Percentiles rank a stretch among this genome's conserved stretches.
Evolutionary conservation across 305 asterid genomes (phyloP).

Genomic region (Fraxinus latifolia): DNA sequence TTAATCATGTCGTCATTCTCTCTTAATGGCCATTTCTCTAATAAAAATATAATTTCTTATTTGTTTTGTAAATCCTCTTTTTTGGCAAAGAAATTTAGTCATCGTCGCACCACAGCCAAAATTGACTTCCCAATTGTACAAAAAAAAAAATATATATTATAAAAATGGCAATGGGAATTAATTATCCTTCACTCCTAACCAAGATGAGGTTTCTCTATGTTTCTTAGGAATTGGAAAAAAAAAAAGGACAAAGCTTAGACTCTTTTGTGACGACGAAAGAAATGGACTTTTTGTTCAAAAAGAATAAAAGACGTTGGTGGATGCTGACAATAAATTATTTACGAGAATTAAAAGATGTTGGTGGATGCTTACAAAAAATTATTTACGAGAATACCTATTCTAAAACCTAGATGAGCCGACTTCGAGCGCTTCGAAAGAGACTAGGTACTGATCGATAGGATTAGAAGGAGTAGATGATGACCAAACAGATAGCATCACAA

Average conservation of each 20-base stretch:
- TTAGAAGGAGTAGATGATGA: neutral
- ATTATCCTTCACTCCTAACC: neutral
- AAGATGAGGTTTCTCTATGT: slow-evolving; percentile 13
- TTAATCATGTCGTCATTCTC: neutral
- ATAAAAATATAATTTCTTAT: neutral
- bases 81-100: slow-evolving; percentile 9
- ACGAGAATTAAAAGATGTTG: neutral
- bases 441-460: neutral
- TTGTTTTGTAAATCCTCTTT: neutral
- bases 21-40: slow-evolving; percentile 6
- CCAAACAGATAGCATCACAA: neutral
- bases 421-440: neutral
- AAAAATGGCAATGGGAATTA: slow-evolving; percentile 1
- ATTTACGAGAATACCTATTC: neutral
- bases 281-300: neutral
- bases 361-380: neutral
- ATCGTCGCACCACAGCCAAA: slow-evolving; percentile 4
- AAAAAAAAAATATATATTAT: neutral
- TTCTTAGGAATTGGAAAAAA: neutral
- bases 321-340: neutral
- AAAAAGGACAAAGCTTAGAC: neutral
- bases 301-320: neutral
- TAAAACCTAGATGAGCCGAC: neutral
- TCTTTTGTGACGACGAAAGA: neutral
- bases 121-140: neutral